Base-by-base conservation (phyloP, 1,139 yeast genomes). In the Candida tropicalis region DNA sequence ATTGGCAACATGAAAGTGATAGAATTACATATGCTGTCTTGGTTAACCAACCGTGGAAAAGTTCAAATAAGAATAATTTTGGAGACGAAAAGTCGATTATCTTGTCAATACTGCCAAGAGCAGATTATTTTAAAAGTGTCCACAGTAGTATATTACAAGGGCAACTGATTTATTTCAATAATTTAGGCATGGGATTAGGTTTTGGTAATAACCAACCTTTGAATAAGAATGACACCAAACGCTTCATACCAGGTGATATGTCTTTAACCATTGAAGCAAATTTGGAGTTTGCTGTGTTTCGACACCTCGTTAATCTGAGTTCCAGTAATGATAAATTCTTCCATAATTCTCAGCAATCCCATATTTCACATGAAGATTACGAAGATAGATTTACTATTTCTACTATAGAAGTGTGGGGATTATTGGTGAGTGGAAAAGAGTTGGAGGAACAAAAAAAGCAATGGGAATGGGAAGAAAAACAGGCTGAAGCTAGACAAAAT, bases 401-500 rank as follows among this genome's bases (percentile, higher is more conserved):
- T 3, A 91, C 86, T 51, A 67, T 91, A 17, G 97, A 90, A 60
- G 96, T 89, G 0, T 87, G 95, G 93, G 98, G 98, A 0, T 76
- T 89, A 45, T 76, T 89, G 44, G 97, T 97, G 0, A 80, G 87
- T 5, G 79, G 78, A 16, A 80, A 81, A 48, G 95, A 87, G 50
- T 66, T 89, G 40, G 85, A 78, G 23, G 91, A 84, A 47, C 97
- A 91, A 62, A 68, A 75, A 44, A 79, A 79, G 55, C 79, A 79
- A 49, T 86, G 96, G 95, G 91, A 84, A 56, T 89, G 97, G 97
- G 97, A 91, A 58, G 86, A 86, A 56, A 74, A 81, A 40, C 96
- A 88, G 58, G 96, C 96, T 0, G 78, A 81, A 53, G 83, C 89
- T 26, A 71, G 97, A 44, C 87, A 84, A 55, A 73, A 78, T 27